Percentiles rank a stretch among this genome's conserved stretches.
Evolutionary conservation across 2,329 filamentous ascomycete genomes (phyloP).

Genomic region (Scopulariopsis brevicaulis): DNA sequence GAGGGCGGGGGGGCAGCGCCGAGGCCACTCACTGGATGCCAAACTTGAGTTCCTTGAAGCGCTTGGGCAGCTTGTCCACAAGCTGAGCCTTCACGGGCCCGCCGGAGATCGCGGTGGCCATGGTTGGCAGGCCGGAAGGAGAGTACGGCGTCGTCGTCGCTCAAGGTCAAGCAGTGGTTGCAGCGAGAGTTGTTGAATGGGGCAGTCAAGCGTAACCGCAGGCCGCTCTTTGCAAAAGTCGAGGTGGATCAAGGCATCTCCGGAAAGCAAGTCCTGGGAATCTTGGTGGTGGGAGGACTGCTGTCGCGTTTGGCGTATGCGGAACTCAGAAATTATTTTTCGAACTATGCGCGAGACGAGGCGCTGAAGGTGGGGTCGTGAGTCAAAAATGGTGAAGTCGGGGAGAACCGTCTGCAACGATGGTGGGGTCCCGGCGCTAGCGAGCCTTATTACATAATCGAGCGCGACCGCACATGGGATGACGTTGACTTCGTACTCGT

Average conservation of each 20-base stretch:
- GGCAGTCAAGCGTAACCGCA: not conserved
- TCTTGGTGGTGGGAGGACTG: not conserved
- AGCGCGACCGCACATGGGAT: not conserved
- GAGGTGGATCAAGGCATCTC: not conserved
- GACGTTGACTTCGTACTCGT: not conserved
- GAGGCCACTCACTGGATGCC: constrained; percentile 63
- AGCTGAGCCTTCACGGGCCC: constrained; percentile 70
- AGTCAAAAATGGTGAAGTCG: not conserved
- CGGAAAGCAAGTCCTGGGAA: not conserved
- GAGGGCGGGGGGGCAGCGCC: too few species aligned
- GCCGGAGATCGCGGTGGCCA: constrained; percentile 10
- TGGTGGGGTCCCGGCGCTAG: not conserved
- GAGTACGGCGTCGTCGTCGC: not conserved
- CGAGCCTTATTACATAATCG: not conserved
- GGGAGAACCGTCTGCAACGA: not conserved
- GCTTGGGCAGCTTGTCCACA: constrained; percentile 77
- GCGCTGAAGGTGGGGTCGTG: not conserved
- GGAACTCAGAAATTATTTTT: not conserved
- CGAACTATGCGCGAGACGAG: not conserved
- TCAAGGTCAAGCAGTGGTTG: not conserved
- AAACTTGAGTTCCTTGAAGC: constrained; percentile 88
- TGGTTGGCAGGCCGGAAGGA: not conserved
- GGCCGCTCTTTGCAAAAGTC: not conserved
- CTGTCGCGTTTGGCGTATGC: not conserved
- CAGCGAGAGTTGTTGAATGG: not conserved